Evolutionary conservation across 2,329 filamentous ascomycete genomes (phyloP).

Genomic region (Amphichorda felina): DNA sequence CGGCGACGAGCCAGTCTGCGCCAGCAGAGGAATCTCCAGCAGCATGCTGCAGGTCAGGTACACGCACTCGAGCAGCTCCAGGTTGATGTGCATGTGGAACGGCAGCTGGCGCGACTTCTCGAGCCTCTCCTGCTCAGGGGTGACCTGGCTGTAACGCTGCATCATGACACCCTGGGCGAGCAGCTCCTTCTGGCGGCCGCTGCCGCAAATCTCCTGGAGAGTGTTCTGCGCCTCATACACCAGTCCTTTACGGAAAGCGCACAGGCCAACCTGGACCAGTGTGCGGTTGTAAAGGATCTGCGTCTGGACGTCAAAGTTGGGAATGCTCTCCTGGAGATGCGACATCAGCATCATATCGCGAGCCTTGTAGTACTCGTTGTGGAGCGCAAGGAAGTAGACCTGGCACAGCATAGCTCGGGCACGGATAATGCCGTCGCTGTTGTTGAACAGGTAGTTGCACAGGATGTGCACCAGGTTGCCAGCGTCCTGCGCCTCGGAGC

Average conservation of each 20-base stretch:
- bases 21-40: constrained; percentile 91
- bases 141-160: constrained; percentile 91
- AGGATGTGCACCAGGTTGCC: constrained; percentile 70
- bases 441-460: constrained; percentile 86
- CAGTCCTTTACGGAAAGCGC: constrained; percentile 92
- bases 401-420: constrained; percentile 96
- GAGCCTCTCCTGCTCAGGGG: constrained; percentile 92
- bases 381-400: constrained; percentile 94
- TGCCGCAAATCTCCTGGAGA: constrained; percentile 95
- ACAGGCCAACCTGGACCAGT: constrained; percentile 93
- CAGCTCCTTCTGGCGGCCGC: constrained; percentile 93
- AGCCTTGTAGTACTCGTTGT: constrained; percentile 96
- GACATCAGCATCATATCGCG: constrained; percentile 99
- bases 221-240: constrained; percentile 97
- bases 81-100: constrained; percentile 99
- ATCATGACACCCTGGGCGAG: constrained; percentile 97
- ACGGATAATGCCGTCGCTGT: constrained; percentile 92
- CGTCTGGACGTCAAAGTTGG: constrained; percentile 90
- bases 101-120: constrained; percentile 96
- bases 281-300: constrained; percentile 99
- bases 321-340: constrained; percentile 93
- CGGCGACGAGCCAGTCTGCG: constrained; percentile 90
- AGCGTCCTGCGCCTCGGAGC: constrained; percentile 56
- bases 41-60: constrained; percentile 99
- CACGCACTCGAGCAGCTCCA: constrained; percentile 94